A percentile compares a stretch with the other conserved stretches of the same genome.
Evolutionary conservation across 225 moss, liverwort and hornwort species (phyloP).

Genomic region (Anthoceros angustus): DNA sequence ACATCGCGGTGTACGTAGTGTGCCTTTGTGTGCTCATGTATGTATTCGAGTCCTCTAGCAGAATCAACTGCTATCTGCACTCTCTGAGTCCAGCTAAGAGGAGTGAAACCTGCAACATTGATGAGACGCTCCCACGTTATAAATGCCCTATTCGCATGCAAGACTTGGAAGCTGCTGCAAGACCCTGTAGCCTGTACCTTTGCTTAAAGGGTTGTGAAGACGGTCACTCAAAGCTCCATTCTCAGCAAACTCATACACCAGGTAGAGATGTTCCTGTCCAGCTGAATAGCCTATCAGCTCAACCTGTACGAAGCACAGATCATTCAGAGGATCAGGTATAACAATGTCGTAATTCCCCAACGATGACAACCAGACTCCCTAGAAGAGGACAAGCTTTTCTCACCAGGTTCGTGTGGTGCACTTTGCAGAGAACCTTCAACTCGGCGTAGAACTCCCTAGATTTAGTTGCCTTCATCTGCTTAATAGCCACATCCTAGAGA

Average conservation of each 20-base stretch:
- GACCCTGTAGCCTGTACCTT: background rate
- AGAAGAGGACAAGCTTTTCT: background rate
- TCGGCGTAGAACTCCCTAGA: constrained; percentile 18
- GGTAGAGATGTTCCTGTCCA: constrained; percentile 13
- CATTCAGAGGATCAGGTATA: background rate
- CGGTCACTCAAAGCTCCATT: constrained; percentile 21
- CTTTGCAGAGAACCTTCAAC: constrained; percentile 25
- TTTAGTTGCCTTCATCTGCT: constrained; percentile 23
- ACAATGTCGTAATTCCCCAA: background rate
- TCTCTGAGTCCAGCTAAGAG: constrained; percentile 17
- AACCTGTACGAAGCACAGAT: constrained; percentile 8
- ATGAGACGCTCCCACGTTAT: no score
- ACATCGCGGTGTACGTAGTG: constrained; percentile 22
- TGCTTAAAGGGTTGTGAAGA: constrained; percentile 16
- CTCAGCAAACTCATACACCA: constrained; percentile 22
- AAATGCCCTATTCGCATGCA: background rate
- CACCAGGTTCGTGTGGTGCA: constrained; percentile 25
- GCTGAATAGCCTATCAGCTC: constrained; percentile 23
- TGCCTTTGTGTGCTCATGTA: constrained; percentile 18
- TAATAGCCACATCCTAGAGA: constrained; percentile 19
- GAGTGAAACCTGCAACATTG: constrained; percentile 6
- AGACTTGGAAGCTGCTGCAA: background rate
- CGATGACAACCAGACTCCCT: no score
- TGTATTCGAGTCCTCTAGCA: constrained; percentile 21
- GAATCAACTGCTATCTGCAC: constrained; percentile 27